These are phyloP conservation scores for Solanum bulbocastanum DNA, from an alignment of 257 asterid species.

Conservation along the genomic window DNA sequence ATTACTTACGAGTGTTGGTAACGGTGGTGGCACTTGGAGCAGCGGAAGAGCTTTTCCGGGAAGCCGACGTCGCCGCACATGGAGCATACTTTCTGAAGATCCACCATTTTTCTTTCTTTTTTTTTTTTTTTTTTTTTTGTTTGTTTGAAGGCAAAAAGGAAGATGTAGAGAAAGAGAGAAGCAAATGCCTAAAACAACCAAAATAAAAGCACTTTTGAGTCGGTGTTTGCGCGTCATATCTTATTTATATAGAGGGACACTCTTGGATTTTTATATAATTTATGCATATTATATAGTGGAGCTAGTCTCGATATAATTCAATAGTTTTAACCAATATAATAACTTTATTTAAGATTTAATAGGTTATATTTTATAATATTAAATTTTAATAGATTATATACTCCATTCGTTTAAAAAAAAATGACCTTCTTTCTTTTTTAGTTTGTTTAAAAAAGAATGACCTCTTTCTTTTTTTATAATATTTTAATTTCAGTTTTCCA, in stretches of 20 bases:
- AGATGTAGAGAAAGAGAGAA: not conserved
- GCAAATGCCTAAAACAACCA: not conserved
- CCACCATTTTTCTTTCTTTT: constrained; percentile 39
- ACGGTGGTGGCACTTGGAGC: constrained; percentile 82
- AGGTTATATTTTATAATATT: not conserved
- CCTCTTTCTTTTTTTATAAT: no score
- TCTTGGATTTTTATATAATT: not conserved
- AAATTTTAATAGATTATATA: no score
- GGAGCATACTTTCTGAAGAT: constrained; percentile 72
- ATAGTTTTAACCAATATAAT: no score
- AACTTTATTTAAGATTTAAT: not conserved
- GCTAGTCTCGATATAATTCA: not conserved
- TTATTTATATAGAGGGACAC: not conserved
- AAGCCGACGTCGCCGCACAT: constrained; percentile 98
- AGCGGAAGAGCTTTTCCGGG: constrained; percentile 89
- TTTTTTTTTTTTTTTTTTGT: not conserved
- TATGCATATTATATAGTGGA: not conserved
- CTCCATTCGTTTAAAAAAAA: no score
- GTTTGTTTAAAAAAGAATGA: no score
- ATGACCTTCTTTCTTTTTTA: no score
- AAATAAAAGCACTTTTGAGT: not conserved
- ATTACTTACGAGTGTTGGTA: constrained; percentile 66
- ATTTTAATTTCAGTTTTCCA: no score
- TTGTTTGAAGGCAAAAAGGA: not conserved
- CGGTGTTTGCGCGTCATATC: constrained; percentile 3